Base-by-base conservation (phyloP, 805 yeast genomes). In the Ogataea degrootiae region DNA sequence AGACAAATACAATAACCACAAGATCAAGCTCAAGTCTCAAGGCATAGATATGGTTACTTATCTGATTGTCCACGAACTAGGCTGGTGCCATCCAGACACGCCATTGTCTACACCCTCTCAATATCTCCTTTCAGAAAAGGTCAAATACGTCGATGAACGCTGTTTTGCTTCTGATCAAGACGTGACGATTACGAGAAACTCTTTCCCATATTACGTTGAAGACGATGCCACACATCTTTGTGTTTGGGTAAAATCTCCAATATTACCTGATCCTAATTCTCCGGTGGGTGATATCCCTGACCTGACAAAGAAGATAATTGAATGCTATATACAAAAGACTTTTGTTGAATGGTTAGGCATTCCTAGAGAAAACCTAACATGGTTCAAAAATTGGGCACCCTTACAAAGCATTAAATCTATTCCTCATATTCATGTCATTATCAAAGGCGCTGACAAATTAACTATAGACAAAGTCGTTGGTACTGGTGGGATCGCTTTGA, bases 381-480 rank as follows among this genome's bases (percentile, higher is more conserved):
- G 92, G 92, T 85, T 85, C 63, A 74, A 85, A 53, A 85, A 85
- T 60, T 85, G 85, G 78, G 76, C 82, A 6, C 71, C 75, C 7
- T 62, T 85, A 37, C 94, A 85, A 60, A 82, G 89, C 60, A 83
- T 85, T 5, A 74, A 70, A 53, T 71, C 77, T 31, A 69, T 85
- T 36, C 83, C 89, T 23, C 94, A 85, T 59, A 66, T 85, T n/a
- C 94, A 85, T 63, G 77, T 85, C 1, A 57, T 85, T 26, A 52
- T 85, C 11, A 74, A 67, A 43, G 75, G 72, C 16, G 56, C 72
- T 22, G 52, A 60, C 3, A 38, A 54, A 12, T 64, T 62, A 5
- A 58, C 63, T 12, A 44, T 67, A 9, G 46, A 50, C 4, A 44
- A 38, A 17, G 46, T 60, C 2, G n/a, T 58, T 1, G 38, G 45